Evolutionary conservation across 257 asterid species (phyloP), one percentile per base, ranked within the genome.

Genomic region (Plantago ovata): DNA sequence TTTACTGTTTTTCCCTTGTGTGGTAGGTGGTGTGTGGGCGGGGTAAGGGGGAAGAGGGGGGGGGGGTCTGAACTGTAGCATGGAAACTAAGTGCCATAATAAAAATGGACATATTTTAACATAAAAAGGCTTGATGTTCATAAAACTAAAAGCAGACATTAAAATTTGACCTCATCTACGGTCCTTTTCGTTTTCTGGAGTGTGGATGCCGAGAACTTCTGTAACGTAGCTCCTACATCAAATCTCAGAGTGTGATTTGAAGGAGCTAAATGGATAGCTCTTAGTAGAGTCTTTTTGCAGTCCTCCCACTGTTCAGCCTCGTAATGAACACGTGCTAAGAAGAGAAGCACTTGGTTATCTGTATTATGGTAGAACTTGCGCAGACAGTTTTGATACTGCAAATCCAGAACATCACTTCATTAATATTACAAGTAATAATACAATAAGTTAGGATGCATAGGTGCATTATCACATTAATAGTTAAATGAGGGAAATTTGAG

Each of bases 271-370:
- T 93, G 99, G 71, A 89, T 93, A 60, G 99, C 99, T 77, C 95
- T 79, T 50, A 93, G 81, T 53, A 93, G 68, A 44, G 99, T 81
- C 82, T 84, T 93, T 69, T 82, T 93, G 71, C 99, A 93, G 66
- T 93, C 99, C 75, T 82, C 95, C 99, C 99, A 93, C 74, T 93
- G 99, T 56, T 93, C 99, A 67, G 99, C 97, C 77, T 93, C 99
- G 71, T 93, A 93, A 81, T 93, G 96, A 15, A 96, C 89, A 38
- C 99, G 92, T 59, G 99, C 97, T 60, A 89, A 77, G 82, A 86
- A 93, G 68, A 93, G 95, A 73, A 93, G 94, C 69, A 93, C 89
- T 72, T 89, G 96, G 70, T 89, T 86, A 78, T 93, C 99, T 14
- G 94, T 93, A 74, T 89, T 89, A 51, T 82, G 6, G 73, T 72